Conservation (phyloP, 352 stramenopile genomes). For the Pythium monospermum region DNA sequence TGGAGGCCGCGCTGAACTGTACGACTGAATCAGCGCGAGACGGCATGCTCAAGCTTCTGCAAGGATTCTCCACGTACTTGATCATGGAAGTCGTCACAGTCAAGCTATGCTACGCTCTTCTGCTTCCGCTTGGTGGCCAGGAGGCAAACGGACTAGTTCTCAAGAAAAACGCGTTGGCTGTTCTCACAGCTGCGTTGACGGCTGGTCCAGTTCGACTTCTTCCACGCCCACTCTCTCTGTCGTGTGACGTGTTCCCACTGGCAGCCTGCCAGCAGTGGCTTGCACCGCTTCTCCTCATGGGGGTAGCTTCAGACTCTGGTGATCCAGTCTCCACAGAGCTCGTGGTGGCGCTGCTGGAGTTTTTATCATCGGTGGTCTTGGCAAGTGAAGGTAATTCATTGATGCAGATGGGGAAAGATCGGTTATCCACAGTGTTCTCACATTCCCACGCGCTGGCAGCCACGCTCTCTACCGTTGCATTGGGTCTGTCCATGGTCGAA, state of each 20-base stretch:
- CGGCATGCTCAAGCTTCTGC: constrained; percentile 15
- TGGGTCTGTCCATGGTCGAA: neutral
- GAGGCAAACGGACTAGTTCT: too few relatives aligned
- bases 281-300: neutral
- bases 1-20: neutral
- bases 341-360: constrained; percentile 6
- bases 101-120: constrained; percentile 4
- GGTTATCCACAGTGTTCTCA: neutral
- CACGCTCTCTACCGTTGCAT: neutral
- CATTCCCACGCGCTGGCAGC: neutral
- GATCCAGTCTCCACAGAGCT: neutral
- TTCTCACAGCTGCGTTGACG: neutral
- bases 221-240: neutral
- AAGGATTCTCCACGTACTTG: constrained; percentile 5
- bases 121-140: too few relatives aligned
- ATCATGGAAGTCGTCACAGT: constrained; percentile 11
- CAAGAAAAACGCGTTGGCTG: constrained; percentile 13
- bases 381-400: neutral
- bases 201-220: too few relatives aligned
- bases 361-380: neutral
- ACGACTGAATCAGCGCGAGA: neutral
- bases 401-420: neutral
- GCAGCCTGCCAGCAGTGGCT: constrained; percentile 7
- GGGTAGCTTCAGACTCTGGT: neutral
- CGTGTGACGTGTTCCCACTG: constrained; percentile 9